Evolutionary conservation across 75 land plant genomes (phyloP).

Genomic region (Cunninghamia lanceolata): DNA sequence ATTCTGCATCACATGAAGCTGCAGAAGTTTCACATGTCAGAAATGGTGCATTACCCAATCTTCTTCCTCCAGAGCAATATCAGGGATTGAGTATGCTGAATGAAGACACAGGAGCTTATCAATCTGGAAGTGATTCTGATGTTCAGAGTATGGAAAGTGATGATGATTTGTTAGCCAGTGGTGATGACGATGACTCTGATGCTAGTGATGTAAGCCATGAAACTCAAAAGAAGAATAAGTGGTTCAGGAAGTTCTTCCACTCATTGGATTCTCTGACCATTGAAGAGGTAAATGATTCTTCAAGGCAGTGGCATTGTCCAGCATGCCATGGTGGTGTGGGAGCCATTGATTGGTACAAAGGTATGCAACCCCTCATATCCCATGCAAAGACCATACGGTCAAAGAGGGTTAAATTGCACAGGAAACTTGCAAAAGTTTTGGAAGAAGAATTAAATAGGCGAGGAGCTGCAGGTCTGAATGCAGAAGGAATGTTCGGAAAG

Average conservation of each 20-base stretch:
- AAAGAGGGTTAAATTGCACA: slow-evolving; percentile 25
- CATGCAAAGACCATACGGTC: slow-evolving; percentile 37
- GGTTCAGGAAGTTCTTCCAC: slow-evolving; percentile 35
- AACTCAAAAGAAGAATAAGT: slow-evolving; percentile 26
- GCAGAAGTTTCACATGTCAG: neutral
- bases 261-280: slow-evolving; percentile 21
- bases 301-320: slow-evolving; percentile 47
- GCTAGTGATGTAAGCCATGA: slow-evolving; percentile 23
- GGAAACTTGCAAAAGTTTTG: slow-evolving; percentile 25
- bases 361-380: slow-evolving; percentile 29
- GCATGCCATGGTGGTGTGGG: slow-evolving; percentile 46
- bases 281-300: slow-evolving; percentile 24
- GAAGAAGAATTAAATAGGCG: slow-evolving; percentile 33
- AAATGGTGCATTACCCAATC: neutral
- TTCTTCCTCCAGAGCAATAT: slow-evolving; percentile 3
- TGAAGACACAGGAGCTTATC: neutral
- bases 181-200: slow-evolving; percentile 23
- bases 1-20: neutral
- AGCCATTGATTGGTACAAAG: slow-evolving; percentile 36
- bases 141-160: slow-evolving; percentile 8
- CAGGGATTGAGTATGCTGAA: neutral
- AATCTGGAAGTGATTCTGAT: slow-evolving; percentile 16
- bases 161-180: slow-evolving; percentile 19
- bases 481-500: slow-evolving; percentile 24
- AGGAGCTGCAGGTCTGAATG: slow-evolving; percentile 14